Evolutionary conservation across 352 stramenopile species (phyloP).

Genomic region (Sclerospora graminicola): DNA sequence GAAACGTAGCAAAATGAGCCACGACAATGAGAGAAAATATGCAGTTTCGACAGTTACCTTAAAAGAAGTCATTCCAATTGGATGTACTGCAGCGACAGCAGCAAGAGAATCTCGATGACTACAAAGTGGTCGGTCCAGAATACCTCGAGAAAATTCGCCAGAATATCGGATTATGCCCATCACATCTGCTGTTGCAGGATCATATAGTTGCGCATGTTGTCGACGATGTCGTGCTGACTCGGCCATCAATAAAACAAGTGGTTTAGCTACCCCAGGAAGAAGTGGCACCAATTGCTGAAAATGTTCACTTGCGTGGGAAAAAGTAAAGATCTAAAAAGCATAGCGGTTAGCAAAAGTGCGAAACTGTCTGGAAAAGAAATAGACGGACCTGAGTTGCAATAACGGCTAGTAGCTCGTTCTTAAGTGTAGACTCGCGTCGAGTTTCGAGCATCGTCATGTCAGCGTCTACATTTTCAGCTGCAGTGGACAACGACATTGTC

Average conservation of each 20-base stretch:
- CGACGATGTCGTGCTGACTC: constrained; percentile 36
- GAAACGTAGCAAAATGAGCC: background rate
- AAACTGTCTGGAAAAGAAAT: background rate
- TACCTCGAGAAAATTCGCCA: constrained; percentile 28
- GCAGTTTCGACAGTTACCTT: constrained; percentile 22
- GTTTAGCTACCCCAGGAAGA: constrained; percentile 48
- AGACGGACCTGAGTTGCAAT: constrained; percentile 46
- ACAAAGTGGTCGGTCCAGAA: constrained; percentile 40
- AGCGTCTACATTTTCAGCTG: constrained; percentile 53
- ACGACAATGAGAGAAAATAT: background rate
- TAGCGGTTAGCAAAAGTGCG: too few species aligned
- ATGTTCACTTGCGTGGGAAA: constrained; percentile 51
- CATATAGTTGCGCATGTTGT: constrained; percentile 14
- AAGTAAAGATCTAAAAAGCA: constrained; percentile 42
- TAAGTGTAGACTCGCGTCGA: constrained; percentile 51
- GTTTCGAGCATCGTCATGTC: constrained; percentile 54
- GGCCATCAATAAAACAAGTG: constrained; percentile 40
- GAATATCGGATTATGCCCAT: constrained; percentile 56
- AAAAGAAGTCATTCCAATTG: constrained; percentile 35
- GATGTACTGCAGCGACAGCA: constrained; percentile 42
- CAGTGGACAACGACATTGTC: constrained; percentile 32
- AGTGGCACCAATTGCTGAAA: constrained; percentile 67
- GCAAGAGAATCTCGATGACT: constrained; percentile 26
- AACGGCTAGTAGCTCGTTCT: constrained; percentile 71
- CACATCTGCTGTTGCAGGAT: constrained; percentile 30